Percentiles rank a stretch among this genome's conserved stretches.
These are phyloP conservation scores for Xylaria sp. DNA, from an alignment of 2,329 filamentous ascomycete genomes.

Conservation along the genomic window DNA sequence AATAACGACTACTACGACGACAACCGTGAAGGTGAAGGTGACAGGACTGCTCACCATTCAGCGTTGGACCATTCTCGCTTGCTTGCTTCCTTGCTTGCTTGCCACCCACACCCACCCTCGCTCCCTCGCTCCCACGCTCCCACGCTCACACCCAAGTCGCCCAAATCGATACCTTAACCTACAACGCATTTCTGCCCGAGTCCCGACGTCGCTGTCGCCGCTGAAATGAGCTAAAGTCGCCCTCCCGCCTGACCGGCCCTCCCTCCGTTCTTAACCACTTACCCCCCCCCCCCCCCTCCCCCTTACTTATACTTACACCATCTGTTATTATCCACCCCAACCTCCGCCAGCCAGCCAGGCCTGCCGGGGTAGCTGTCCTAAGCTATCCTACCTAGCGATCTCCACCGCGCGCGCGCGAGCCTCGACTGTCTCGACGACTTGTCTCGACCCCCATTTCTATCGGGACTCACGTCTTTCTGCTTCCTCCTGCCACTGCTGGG, in stretches of 20 bases:
- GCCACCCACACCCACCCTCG: not conserved
- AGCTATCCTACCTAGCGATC: constrained; percentile 30
- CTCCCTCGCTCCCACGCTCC: not conserved
- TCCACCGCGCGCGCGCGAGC: constrained; percentile 29
- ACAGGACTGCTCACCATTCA: constrained; percentile 30
- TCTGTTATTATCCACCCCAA: constrained; percentile 25
- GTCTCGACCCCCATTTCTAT: constrained; percentile 20
- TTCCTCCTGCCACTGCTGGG: constrained; percentile 13
- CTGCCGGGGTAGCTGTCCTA: constrained; percentile 35
- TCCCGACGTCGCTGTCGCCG: constrained; percentile 34
- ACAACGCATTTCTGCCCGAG: constrained; percentile 38
- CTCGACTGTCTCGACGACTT: constrained; percentile 24
- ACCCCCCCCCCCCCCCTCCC: not conserved
- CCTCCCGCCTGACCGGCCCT: constrained; percentile 39
- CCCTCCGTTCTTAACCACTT: constrained; percentile 19
- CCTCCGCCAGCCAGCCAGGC: constrained; percentile 20
- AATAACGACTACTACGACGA: not conserved
- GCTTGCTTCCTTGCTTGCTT: too few species aligned
- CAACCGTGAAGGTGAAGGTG: constrained; percentile 15
- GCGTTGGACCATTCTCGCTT: not conserved
- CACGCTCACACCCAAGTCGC: constrained; percentile 36
- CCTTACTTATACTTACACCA: constrained; percentile 7
- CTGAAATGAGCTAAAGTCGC: constrained; percentile 41
- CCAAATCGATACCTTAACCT: constrained; percentile 36
- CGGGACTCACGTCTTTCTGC: constrained; percentile 19